Conservation (phyloP, 441 rosid species). For the Biscutella laevigata region DNA sequence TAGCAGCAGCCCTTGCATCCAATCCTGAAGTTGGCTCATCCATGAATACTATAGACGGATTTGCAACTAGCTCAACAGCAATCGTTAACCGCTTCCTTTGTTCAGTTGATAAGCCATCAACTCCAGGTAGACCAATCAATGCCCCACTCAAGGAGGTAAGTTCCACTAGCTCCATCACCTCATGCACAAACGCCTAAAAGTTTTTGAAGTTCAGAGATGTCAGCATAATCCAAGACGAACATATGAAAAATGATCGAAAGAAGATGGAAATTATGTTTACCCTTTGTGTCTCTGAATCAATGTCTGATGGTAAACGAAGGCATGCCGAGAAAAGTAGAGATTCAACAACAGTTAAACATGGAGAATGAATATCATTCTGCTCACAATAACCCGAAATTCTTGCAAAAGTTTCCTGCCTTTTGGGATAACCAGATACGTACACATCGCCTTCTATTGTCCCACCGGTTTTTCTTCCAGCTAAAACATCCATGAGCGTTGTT, state of each 20-base stretch:
- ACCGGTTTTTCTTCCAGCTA: constrained; percentile 95
- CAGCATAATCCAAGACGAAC: constrained; percentile 8
- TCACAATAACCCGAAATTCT: constrained; percentile 94
- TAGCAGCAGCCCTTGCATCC: constrained; percentile 96
- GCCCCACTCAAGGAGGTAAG: constrained; percentile 75
- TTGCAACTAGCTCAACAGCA: constrained; percentile 90
- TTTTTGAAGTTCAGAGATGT: constrained; percentile 17
- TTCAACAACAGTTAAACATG: constrained; percentile 79
- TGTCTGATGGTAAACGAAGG: constrained; percentile 75
- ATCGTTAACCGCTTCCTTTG: constrained; percentile 89
- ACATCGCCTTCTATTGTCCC: constrained; percentile 76
- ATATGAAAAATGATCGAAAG: not conserved
- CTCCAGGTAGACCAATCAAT: constrained; percentile 90
- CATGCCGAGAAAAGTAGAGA: constrained; percentile 92
- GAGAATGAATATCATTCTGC: constrained; percentile 93
- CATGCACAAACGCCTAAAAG: constrained; percentile 84
- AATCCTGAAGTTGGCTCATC: constrained; percentile 96
- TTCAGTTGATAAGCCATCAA: constrained; percentile 88
- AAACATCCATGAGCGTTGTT: constrained; percentile 96
- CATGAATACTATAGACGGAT: constrained; percentile 95
- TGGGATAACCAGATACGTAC: constrained; percentile 76
- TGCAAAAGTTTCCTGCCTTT: constrained; percentile 90
- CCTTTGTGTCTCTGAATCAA: constrained; percentile 69
- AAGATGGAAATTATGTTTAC: constrained; percentile 27
- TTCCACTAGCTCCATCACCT: constrained; percentile 98